These are phyloP conservation scores for Inosperma sp. DNA, from an alignment of 768 basidiomycete species.

Conservation along the genomic window DNA sequence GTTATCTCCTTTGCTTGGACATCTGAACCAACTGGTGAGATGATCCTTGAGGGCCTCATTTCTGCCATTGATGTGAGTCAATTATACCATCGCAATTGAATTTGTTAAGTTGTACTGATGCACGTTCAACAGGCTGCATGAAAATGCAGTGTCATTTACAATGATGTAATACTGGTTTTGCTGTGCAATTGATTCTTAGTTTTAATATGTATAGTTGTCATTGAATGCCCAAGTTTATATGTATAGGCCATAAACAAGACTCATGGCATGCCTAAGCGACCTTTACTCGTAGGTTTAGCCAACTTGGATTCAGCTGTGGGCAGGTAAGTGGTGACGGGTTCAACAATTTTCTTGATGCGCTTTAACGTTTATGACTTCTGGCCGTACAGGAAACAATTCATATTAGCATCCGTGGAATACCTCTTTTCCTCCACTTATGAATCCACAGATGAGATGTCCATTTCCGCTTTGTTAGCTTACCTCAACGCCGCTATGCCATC, in stretches of 20 bases:
- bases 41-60: too few relatives aligned
- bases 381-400: constrained; percentile 50
- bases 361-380: not conserved
- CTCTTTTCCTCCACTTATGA: constrained; percentile 69
- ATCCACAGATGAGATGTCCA: constrained; percentile 59
- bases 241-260: not conserved
- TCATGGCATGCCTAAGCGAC: constrained; percentile 21
- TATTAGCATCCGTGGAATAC: constrained; percentile 55
- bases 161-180: too few relatives aligned
- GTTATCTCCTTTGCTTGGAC: too few relatives aligned
- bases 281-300: constrained; percentile 41
- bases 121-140: too few relatives aligned
- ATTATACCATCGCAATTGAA: too few relatives aligned
- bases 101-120: too few relatives aligned
- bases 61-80: too few relatives aligned
- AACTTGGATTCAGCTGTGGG: constrained; percentile 56
- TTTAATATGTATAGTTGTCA: too few relatives aligned
- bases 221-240: too few relatives aligned
- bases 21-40: too few relatives aligned
- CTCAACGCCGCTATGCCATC: constrained; percentile 72
- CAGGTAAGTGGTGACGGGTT: constrained; percentile 42
- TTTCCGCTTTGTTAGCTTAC: constrained; percentile 64
- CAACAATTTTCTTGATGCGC: not conserved
- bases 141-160: too few relatives aligned
- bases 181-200: too few relatives aligned